Base-by-base conservation (phyloP, 805 yeast species). In the Metschnikowia picachoensis region DNA sequence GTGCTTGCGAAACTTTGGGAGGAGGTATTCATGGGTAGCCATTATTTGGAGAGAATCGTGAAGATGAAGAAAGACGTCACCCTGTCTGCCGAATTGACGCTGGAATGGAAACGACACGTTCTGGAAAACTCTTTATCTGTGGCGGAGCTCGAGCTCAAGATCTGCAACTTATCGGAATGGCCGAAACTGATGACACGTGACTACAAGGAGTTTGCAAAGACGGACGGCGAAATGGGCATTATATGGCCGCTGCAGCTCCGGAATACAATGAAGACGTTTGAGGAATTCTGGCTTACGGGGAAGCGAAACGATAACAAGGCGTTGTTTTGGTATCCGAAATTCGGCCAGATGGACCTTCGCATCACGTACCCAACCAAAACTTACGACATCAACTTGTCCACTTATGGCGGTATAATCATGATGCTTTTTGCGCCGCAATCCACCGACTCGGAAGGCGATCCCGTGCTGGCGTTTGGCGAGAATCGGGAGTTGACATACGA, bases 21-120 rank as follows among this genome's bases (percentile, higher is more conserved):
- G 52, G 96, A 87, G 59, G 76, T 86, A 58, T 96, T 97, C 0
- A 37, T 47, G 48, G 56, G 56, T 30, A 75, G 86, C 2, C 77
- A 89, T 0, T 85, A 87, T 44, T 82, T 96, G 0, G 78, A 87
- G 3, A 85, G 85, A 55, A 72, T 91, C 30, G 90, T 88, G 59
- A 89, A 87, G 36, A 91, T 91, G 97, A 80, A 88, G 52, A 78
- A 83, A 57, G 97, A 91, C 59, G 81, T 89, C 38, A 78, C 78
- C 40, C 68, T 63, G 67, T 69, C 74, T 7, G 56, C 58, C 28
- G 73, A 68, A 28, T 47, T 70, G 14, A 71, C 75, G 12, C 43
- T 48, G 13, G 76, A 70, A 9, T 72, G 76, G 76, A 66, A 58
- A 47, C 60, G 54, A 29, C 51, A 56, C 41, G 48, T 43, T 16